These are phyloP conservation scores for Kuraishia floccosa DNA, from an alignment of 805 yeast species.

Conservation along the genomic window DNA sequence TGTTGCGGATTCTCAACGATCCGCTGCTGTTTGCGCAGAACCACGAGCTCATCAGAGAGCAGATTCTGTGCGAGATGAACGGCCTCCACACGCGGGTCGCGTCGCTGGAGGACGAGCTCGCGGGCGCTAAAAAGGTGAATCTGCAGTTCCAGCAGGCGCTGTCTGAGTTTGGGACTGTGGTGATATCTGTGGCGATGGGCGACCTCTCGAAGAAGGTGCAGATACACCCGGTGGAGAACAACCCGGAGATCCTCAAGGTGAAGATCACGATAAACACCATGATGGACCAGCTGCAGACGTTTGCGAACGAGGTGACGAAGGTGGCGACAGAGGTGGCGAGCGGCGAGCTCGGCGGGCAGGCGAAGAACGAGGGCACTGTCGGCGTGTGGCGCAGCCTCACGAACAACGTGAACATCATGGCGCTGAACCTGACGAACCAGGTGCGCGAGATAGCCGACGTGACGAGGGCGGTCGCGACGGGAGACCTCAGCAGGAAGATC, in stretches of 20 bases:
- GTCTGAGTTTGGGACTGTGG: constrained; percentile 76
- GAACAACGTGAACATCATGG: constrained; percentile 83
- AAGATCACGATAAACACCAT: constrained; percentile 75
- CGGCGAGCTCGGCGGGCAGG: constrained; percentile 86
- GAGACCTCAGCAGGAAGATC: constrained; percentile 73
- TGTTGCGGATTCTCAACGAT: background rate
- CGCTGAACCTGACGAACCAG: constrained; percentile 75
- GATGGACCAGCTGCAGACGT: constrained; percentile 81
- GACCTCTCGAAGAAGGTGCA: constrained; percentile 75
- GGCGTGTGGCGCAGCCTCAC: constrained; percentile 84
- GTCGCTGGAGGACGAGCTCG: constrained; percentile 1
- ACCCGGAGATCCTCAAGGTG: constrained; percentile 71
- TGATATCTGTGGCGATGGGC: constrained; percentile 83
- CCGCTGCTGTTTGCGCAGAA: constrained; percentile 2
- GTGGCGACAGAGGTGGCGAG: constrained; percentile 87
- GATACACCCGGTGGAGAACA: constrained; percentile 58
- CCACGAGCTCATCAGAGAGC: background rate
- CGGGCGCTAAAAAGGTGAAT: constrained; percentile 30
- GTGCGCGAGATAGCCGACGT: constrained; percentile 86
- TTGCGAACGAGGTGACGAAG: constrained; percentile 72
- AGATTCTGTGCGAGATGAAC: too few relatives aligned
- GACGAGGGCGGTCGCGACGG: constrained; percentile 79
- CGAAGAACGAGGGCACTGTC: constrained; percentile 71
- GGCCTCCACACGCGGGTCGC: background rate
- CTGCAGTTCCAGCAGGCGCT: constrained; percentile 63